These are phyloP conservation scores for Eucalyptus curtisii DNA, from an alignment of 345 rosid genomes.

Conservation along the genomic window DNA sequence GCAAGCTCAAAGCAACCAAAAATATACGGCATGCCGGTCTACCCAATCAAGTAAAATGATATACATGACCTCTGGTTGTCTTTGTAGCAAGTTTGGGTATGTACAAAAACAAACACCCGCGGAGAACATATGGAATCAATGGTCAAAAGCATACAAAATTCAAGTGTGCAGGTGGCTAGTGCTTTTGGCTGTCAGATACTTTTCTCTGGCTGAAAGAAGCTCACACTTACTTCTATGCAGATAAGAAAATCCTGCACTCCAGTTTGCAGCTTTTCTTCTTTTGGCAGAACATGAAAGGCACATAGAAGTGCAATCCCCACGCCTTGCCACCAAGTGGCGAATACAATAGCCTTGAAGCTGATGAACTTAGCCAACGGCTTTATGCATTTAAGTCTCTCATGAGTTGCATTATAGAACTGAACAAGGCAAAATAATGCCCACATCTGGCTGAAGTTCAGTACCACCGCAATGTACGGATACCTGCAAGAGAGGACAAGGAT, in stretches of 20 bases:
- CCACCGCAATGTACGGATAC: conserved; percentile 64
- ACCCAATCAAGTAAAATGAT: not conserved
- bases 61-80: not conserved
- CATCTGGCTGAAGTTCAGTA: conserved; percentile 90
- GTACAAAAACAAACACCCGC: not conserved
- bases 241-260: conserved; percentile 75
- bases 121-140: not conserved
- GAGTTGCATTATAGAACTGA: conserved; percentile 74
- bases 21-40: not conserved
- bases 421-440: conserved; percentile 90
- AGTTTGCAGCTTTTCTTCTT: conserved; percentile 34
- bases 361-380: conserved; percentile 79
- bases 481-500: conserved; percentile 16
- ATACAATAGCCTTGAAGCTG: conserved; percentile 92
- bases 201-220: not conserved
- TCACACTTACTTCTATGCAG: conserved; percentile 61
- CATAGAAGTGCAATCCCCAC: conserved; percentile 63
- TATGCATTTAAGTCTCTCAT: conserved; percentile 62
- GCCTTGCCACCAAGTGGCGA: conserved; percentile 99
- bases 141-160: not conserved
- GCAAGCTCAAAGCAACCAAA: not conserved
- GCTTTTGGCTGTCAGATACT: not conserved
- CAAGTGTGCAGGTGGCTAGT: not conserved
- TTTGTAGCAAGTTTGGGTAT: not conserved
- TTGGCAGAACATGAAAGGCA: conserved; percentile 45